Base-by-base conservation (phyloP, 805 yeast species). In the Candida pseudoglaebosa region DNA sequence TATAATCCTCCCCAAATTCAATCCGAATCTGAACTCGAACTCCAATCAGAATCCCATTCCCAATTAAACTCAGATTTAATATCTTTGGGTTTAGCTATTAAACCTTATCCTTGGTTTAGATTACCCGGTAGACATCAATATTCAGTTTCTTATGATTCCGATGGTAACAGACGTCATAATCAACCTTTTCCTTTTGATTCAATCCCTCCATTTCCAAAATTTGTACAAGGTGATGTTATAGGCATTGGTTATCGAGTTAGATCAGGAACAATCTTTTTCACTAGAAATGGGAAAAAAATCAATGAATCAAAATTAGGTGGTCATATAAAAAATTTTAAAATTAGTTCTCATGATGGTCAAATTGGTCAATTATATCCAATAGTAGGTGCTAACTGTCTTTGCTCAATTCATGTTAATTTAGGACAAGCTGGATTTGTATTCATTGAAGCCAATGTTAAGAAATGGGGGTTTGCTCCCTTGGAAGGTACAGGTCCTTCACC, bases 381-480 rank as follows among this genome's bases (percentile, higher is more conserved):
- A 0, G 68, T 93, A 14, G 99, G 99, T 1, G 81, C 96, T 4
- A 82, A 77, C 39, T 83, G 88, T 28, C 77, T 82, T 4, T 85
- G 96, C 49, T 75, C 82, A 5, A 67, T 93, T n/a, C 90, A 85
- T 59, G 95, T 85, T 8, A 93, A 88, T 53, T 62, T 93, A 40
- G 99, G 99, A 14, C 91, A 86, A 50, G 71, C 80, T 41, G 97
- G 96, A 2, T 89, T 77, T 62, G 96, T 90, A 2, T 88, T 76
- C 54, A 86, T 90, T 35, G 96, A 90, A 56, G 96, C 87, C 2
- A 88, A 89, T 55, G 95, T 90, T 28, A 89, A 89, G 57, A 88
- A 85, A 57, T 89, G 96, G 96, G 95, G 96, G 4, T 82, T 84
- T 52, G 96, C 95, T n/a, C 91, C 93, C 2, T 71, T 83, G 28